A percentile compares a stretch with the other conserved stretches of the same genome.
Evolutionary conservation across 2,329 filamentous ascomycete genomes (phyloP).

Genomic region (Pseudogymnoascus sp.): DNA sequence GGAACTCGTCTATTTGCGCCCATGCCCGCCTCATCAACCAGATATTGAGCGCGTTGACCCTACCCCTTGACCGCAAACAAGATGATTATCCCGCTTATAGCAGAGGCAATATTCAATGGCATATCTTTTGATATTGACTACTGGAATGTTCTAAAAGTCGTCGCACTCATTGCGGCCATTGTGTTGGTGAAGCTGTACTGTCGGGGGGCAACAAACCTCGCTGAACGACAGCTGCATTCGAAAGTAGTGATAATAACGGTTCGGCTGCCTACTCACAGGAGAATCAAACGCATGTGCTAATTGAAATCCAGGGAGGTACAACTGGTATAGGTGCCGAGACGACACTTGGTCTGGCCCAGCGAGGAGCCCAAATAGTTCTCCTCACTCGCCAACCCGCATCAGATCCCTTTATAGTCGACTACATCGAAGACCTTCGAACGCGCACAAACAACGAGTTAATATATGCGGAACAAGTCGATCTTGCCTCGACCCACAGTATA

Average conservation of each 20-base stretch:
- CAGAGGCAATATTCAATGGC: conserved; percentile 18
- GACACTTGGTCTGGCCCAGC: conserved; percentile 63
- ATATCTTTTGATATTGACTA: conserved; percentile 19
- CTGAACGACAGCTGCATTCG: conserved; percentile 82
- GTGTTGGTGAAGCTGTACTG: conserved; percentile 66
- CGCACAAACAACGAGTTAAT: conserved; percentile 77
- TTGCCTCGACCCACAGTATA: conserved; percentile 81
- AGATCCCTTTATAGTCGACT: conserved; percentile 86
- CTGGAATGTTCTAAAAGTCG: conserved; percentile 46
- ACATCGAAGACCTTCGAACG: conserved; percentile 77
- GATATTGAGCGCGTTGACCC: not conserved
- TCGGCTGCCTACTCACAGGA: conserved; percentile 21
- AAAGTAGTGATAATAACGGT: conserved; percentile 91
- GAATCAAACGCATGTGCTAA: conserved; percentile 17
- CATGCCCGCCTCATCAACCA: not conserved
- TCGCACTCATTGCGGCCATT: conserved; percentile 43
- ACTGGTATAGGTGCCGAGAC: conserved; percentile 81
- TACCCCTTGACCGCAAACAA: conserved; percentile 9
- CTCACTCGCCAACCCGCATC: conserved; percentile 73
- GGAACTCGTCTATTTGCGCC: not conserved
- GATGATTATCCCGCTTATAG: conserved; percentile 28
- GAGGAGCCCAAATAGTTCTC: conserved; percentile 85
- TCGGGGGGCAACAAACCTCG: conserved; percentile 62
- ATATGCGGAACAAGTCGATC: conserved; percentile 90
- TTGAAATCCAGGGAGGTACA: conserved; percentile 61